Evolutionary conservation across 306 rosid species (phyloP), one percentile per base, ranked within the genome.

Genomic region (Amphicarpaea edgeworthii): DNA sequence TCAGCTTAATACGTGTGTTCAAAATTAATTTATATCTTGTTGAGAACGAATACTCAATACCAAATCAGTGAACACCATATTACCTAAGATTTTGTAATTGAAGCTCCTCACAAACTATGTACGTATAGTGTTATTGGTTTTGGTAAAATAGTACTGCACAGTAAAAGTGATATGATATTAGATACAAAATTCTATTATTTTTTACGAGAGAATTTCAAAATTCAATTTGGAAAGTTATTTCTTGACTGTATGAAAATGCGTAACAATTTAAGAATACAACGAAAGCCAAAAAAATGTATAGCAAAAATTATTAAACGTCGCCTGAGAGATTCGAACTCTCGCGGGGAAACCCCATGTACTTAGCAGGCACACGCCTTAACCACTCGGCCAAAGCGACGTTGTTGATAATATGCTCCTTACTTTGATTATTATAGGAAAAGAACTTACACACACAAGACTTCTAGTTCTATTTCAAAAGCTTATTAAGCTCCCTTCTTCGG

Each of bases 301-400:
- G 40, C 9, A 34, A 34, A 40, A 40, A 40, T 8, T 6, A 8
- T 0, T 28, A 38, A 11, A 38, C 85, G 85, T 78, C 86, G 83
- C 86, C 90, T 87, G 90, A 84, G 90, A 87, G 88, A 87, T 87
- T 87, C 86, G 85, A 87, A 87, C 88, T 87, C 90, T 87, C 86
- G 86, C 86, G 85, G 88, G 86, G 78, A 82, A 80, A 84, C 78
- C 88, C 88, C 91, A 82, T 87, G 88, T 87, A 82, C 91, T 85
- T 87, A 87, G 89, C 91, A 85, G 88, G 88, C 89, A 85, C 86
- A 85, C 86, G 86, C 89, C 91, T 85, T 85, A 87, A 87, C 89
- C 87, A 87, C 91, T 87, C 87, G 89, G 89, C 89, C 87, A 83
- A 87, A 87, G 89, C 84, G 91, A 85, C 87, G 15, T 0, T n/a